These are phyloP conservation scores for Aspergillus spinulosporus DNA, from an alignment of 2,329 filamentous ascomycete species.

Conservation along the genomic window DNA sequence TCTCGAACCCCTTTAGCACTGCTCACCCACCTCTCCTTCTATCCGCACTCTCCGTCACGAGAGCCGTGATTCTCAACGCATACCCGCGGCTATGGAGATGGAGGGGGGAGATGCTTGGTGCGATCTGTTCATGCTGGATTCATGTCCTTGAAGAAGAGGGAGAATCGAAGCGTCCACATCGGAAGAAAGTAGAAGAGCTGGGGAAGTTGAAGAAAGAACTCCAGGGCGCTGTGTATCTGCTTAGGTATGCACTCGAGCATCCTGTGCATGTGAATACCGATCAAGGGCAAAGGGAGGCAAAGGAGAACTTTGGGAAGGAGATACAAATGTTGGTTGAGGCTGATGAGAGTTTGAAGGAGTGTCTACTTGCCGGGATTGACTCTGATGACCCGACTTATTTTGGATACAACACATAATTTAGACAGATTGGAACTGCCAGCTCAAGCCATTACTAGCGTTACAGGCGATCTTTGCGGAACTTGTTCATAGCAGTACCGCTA, in stretches of 20 bases:
- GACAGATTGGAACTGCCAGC: not conserved
- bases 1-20: constrained; percentile 68
- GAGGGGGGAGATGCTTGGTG: constrained; percentile 64
- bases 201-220: constrained; percentile 30
- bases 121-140: constrained; percentile 64
- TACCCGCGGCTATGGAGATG: constrained; percentile 70
- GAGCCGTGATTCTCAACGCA: constrained; percentile 60
- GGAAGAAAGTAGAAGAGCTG: constrained; percentile 17
- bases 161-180: constrained; percentile 15
- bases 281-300: constrained; percentile 24
- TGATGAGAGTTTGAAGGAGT: constrained; percentile 33
- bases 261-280: constrained; percentile 23
- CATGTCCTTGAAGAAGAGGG: constrained; percentile 48
- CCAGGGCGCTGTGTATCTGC: constrained; percentile 27
- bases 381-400: constrained; percentile 22
- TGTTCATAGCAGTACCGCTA: too few species aligned
- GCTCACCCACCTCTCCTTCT: constrained; percentile 56
- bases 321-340: constrained; percentile 38
- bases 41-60: constrained; percentile 56
- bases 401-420: not conserved
- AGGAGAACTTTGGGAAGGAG: constrained; percentile 35
- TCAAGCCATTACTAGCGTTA: too few species aligned
- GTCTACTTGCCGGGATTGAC: constrained; percentile 29
- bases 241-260: constrained; percentile 35
- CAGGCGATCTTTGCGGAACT: too few species aligned